phyloP scores from a whole-genome alignment of 306 rosid genomes.

The Trifolium dubium region DNA sequence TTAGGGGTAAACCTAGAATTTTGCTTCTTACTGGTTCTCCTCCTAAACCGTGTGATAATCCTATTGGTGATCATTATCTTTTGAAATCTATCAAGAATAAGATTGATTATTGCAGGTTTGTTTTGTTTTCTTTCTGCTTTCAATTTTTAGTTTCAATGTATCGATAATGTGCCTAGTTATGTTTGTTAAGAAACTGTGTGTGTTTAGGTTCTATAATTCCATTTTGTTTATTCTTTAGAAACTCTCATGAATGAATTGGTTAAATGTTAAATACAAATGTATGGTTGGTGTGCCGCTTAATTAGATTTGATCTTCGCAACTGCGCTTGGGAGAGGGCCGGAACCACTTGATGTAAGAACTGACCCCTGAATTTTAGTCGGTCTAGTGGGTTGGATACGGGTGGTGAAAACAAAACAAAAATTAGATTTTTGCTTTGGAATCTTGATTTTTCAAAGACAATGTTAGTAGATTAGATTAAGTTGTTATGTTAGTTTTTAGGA shows the following conservation, averaged over 20 bases:
- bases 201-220: background rate
- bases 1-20: conserved; percentile 78
- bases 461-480: background rate
- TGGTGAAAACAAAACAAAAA: no score
- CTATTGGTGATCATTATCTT: conserved; percentile 92
- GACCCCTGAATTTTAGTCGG: no score
- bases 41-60: conserved; percentile 92
- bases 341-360: no score
- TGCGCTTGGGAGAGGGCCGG: no score
- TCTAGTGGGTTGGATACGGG: no score
- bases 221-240: background rate
- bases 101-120: conserved; percentile 85
- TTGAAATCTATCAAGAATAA: conserved; percentile 86
- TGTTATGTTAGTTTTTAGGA: background rate
- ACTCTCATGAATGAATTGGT: background rate
- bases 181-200: background rate
- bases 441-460: background rate
- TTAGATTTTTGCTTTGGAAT: no score
- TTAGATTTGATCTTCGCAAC: no score
- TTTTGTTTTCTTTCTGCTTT: background rate
- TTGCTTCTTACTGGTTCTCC: conserved; percentile 91
- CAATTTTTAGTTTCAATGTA: background rate
- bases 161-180: no score
- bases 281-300: no score
- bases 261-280: background rate